phyloP scores from a whole-genome alignment of 176 grass and related monocot species.

The Phoenix roebelenii region DNA sequence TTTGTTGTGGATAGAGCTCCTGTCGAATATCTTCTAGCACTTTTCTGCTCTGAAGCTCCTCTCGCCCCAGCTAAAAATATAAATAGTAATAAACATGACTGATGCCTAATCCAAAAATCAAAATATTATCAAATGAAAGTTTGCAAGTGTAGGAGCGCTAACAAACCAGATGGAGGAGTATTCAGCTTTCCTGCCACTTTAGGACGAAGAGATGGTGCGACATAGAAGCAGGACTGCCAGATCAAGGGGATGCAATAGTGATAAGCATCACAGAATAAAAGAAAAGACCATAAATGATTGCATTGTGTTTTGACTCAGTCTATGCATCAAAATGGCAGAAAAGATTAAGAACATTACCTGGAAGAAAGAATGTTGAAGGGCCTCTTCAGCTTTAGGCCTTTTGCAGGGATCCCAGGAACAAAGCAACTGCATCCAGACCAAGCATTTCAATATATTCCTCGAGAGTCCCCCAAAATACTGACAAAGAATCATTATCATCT shows the following conservation, averaged over 20 bases:
- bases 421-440: slow-evolving; percentile 35
- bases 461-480: too few relatives aligned
- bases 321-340: too few relatives aligned
- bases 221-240: slow-evolving; percentile 31
- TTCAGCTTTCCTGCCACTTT: slow-evolving; percentile 46
- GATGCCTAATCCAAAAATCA: too few relatives aligned
- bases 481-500: too few relatives aligned
- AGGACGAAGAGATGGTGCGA: slow-evolving; percentile 44
- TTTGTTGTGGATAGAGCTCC: slow-evolving; percentile 42
- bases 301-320: too few relatives aligned
- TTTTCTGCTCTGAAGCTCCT: slow-evolving; percentile 36
- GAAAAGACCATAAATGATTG: too few relatives aligned
- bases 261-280: neutral
- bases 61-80: slow-evolving; percentile 42
- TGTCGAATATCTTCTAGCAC: slow-evolving; percentile 49
- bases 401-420: slow-evolving; percentile 90
- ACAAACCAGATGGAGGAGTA: slow-evolving; percentile 84
- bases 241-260: neutral
- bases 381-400: slow-evolving; percentile 83
- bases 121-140: too few relatives aligned
- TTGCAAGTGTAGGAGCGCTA: neutral
- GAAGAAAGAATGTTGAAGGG: slow-evolving; percentile 83
- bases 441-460: too few relatives aligned
- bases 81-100: neutral
- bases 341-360: slow-evolving; percentile 30